Base-by-base conservation (phyloP, 257 asterid genomes). In the Paraleonurus japonicus region DNA sequence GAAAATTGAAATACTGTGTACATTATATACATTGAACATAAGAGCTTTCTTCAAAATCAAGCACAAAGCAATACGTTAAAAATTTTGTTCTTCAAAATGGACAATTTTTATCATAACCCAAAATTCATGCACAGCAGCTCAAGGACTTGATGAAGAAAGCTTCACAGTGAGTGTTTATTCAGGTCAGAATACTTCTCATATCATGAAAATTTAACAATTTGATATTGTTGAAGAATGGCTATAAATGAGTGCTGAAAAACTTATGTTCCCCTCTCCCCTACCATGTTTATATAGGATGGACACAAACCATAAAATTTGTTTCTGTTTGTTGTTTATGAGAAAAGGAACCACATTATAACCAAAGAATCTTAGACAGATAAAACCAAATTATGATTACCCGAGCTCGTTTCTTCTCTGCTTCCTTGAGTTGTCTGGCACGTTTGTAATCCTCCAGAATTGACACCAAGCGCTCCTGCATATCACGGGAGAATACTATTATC, bases 391-490 rank as follows among this genome's bases (percentile, higher is more conserved):
- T 51, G 43, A 70, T 75, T 83, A 93, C 98, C 92, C 93, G 73
- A 33, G 92, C 95, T 65, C 87, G 87, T 81, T 75, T 94, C 77
- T 90, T 91, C 77, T 80, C 91, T 78, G 88, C 95, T 80, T 91
- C 99, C 87, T 91, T 94, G 43, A 74, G 91, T 67, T 54, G 81
- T 64, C 99, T 87, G 70, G 89, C 80, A 75, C 75, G 81, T 78
- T 89, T 91, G 86, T 94, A 94, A 80, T 91, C 97, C 81, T 86
- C 96, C 78, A 94, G 76, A 77, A 88, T 89, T 26, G 97, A 91
- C 45, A 89, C 95, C 86, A 94, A 78, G 1, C 95, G 89, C 79
- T 81, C 98, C 98, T 93, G 85, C 71, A 72, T 24, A 72, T 45
- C 59, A 54, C 72, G 57, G 59, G 45, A 61, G 50, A 23, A 28